Evolutionary conservation across 2,329 filamentous ascomycete species (phyloP), one percentile per base, ranked within the genome.

Genomic region (Botrytis elliptica): DNA sequence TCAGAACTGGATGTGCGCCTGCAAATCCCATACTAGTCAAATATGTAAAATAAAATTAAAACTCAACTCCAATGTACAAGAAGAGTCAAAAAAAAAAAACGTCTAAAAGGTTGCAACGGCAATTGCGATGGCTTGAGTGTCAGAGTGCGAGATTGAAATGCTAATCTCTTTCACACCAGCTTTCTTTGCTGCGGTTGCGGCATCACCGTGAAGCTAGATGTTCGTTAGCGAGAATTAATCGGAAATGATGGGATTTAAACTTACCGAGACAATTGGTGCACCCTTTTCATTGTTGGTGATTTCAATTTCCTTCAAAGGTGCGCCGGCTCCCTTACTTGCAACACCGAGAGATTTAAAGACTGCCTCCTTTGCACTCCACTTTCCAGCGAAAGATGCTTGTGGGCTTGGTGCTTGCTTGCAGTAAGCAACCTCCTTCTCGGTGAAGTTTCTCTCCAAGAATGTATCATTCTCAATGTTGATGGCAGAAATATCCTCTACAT

Each of bases 341-440:
- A 98, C 95, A 77, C 95, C 94, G 22, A 99, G 87, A 55, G 93
- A 94, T 89, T 99, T 99, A 88, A 99, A 99, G 0, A 99, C 95
- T 42, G 96, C 96, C 85, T 99, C 96, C 86, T 99, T 99, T 52
- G 96, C 96, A 80, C 92, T 95, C 96, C 96, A 99, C 78, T 94
- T 91, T 68, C 96, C 96, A 8, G 95, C 94, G 84, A 98, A 99
- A 70, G 94, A 97, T 77, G 95, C 93, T 81, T 94, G 93, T 1
- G 94, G 93, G 81, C 89, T 91, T 9, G 94, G 85, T 25, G 93
- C 91, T 80, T 91, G 90, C 76, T 88, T 87, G 86, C 97, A 99
- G 86, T 99, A 98, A 44, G 88, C 87, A 79, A 95, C 92, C 85
- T 99, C 96, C 68, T 87, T 85, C 25, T 86, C 83, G 0, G 96